Conservation (phyloP, 176 grass and related monocot genomes). For the Juncus inflexus region DNA sequence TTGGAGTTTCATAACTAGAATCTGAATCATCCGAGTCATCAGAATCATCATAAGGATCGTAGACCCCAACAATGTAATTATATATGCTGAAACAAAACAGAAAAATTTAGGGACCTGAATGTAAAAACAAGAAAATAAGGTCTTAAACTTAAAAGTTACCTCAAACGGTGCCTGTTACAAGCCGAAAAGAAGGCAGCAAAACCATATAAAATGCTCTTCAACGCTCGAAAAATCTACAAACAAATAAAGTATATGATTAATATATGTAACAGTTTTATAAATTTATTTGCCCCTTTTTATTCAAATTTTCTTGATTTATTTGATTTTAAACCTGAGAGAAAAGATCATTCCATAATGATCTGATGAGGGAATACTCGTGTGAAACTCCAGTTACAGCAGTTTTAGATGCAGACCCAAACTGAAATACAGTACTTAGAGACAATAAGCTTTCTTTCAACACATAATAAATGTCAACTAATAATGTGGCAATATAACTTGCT, state of each 20-base stretch:
- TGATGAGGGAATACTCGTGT: conserved; percentile 53
- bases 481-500: conserved; percentile 49
- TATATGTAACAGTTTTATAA: background rate
- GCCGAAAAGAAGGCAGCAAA: conserved; percentile 90
- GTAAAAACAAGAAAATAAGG: background rate
- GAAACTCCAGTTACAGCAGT: conserved; percentile 31
- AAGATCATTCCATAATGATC: conserved; percentile 91
- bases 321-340: conserved; percentile 61
- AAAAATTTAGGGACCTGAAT: background rate
- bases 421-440: conserved; percentile 60
- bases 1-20: conserved; percentile 30
- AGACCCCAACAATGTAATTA: conserved; percentile 67
- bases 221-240: conserved; percentile 74
- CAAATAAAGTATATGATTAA: conserved; percentile 19
- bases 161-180: conserved; percentile 93
- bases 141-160: conserved; percentile 37
- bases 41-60: conserved; percentile 39
- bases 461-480: conserved; percentile 47
- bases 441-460: conserved; percentile 50
- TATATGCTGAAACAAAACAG: conserved; percentile 60
- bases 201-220: conserved; percentile 93
- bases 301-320: background rate
- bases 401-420: conserved; percentile 53
- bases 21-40: conserved; percentile 9
- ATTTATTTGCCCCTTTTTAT: too few species aligned